phyloP scores from a whole-genome alignment of 495 filamentous ascomycete genomes.

The Aspergillus leporis region DNA sequence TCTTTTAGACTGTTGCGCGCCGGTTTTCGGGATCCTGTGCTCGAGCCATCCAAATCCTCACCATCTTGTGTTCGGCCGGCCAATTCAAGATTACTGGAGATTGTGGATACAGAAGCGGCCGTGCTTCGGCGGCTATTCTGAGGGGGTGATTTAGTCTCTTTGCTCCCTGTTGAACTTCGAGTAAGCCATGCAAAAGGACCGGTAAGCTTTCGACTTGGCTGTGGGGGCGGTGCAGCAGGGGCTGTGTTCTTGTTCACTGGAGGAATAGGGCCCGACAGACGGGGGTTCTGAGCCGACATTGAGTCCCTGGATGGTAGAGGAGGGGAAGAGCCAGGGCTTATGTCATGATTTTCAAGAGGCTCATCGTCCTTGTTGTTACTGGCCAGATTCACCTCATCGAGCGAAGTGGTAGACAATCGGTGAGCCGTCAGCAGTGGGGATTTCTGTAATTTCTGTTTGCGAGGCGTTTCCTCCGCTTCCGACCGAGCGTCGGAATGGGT shows the following conservation, averaged over 20 bases:
- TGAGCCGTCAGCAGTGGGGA: constrained; percentile 61
- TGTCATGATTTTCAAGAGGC: constrained; percentile 22
- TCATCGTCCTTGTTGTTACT: constrained; percentile 50
- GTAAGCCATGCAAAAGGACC: constrained; percentile 86
- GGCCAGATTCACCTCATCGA: constrained; percentile 71
- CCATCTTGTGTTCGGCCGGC: constrained; percentile 69
- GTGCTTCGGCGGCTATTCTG: constrained; percentile 63
- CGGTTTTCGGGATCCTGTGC: constrained; percentile 43
- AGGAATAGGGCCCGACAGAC: constrained; percentile 45
- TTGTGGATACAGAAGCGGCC: constrained; percentile 69
- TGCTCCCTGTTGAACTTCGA: constrained; percentile 63
- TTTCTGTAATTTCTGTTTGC: constrained; percentile 39
- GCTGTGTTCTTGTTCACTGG: constrained; percentile 41
- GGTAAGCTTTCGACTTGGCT: constrained; percentile 64
- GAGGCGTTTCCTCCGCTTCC: constrained; percentile 36
- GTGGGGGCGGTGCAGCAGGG: constrained; percentile 44
- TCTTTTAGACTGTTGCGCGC: constrained; percentile 74
- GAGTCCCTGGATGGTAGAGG: constrained; percentile 55
- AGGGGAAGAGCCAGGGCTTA: constrained; percentile 41
- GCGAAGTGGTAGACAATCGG: constrained; percentile 62
- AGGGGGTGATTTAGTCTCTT: constrained; percentile 56
- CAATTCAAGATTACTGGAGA: constrained; percentile 72
- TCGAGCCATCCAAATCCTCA: constrained; percentile 52
- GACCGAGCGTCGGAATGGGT: constrained; percentile 24
- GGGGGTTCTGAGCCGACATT: constrained; percentile 36